phyloP scores from a whole-genome alignment of 2,329 filamentous ascomycete species.

The Pyricularia sp. region DNA sequence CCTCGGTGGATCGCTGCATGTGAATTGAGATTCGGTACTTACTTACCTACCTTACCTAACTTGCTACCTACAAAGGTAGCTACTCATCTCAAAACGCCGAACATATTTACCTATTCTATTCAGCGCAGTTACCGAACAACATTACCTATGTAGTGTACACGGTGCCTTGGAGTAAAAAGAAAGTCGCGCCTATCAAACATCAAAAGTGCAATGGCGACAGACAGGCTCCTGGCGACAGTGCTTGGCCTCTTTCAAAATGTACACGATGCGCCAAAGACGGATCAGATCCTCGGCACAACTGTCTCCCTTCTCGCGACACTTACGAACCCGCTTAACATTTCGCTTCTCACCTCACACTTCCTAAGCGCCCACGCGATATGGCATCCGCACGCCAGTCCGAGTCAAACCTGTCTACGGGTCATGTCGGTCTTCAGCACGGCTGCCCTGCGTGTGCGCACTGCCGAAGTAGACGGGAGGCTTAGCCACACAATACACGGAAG shows the following conservation, averaged over 20 bases:
- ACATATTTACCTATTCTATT: too few relatives aligned
- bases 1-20: background rate
- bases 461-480: constrained; percentile 24
- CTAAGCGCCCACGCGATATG: constrained; percentile 61
- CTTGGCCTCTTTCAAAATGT: constrained; percentile 45
- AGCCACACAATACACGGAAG: constrained; percentile 24
- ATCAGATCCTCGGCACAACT: constrained; percentile 52
- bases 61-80: too few relatives aligned
- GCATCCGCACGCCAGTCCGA: constrained; percentile 25
- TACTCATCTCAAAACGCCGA: too few relatives aligned
- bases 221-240: constrained; percentile 53
- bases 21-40: background rate
- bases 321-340: constrained; percentile 62
- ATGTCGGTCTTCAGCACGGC: constrained; percentile 62
- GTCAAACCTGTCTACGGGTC: constrained; percentile 50
- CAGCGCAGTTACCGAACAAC: too few relatives aligned
- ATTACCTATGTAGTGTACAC: too few relatives aligned
- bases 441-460: constrained; percentile 37
- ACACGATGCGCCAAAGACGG: constrained; percentile 34
- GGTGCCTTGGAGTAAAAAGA: too few relatives aligned
- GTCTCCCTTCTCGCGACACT: constrained; percentile 54
- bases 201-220: constrained; percentile 42
- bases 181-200: background rate
- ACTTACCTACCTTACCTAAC: too few relatives aligned
- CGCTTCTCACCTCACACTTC: constrained; percentile 58